Conservation (phyloP, 176 grass and related monocot genomes). For the Avena atlantica region DNA sequence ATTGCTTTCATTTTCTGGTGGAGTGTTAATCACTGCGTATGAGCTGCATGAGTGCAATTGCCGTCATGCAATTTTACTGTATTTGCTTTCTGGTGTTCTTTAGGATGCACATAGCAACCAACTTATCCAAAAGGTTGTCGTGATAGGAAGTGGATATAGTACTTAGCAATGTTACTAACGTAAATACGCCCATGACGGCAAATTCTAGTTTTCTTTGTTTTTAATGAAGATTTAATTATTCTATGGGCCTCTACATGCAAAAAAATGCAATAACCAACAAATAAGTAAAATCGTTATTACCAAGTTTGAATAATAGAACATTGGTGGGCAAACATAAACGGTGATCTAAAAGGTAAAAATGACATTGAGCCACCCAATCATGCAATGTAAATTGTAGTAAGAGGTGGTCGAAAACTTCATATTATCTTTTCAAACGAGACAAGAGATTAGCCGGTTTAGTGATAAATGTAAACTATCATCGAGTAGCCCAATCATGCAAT, state of each 20-base stretch:
- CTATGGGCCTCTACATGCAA: background rate
- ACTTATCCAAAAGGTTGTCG: too few relatives aligned
- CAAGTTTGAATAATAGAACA: background rate
- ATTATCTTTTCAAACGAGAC: too few relatives aligned
- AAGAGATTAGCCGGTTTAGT: too few relatives aligned
- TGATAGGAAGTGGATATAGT: too few relatives aligned
- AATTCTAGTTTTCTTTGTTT: background rate
- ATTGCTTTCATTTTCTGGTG: background rate
- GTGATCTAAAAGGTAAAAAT: background rate
- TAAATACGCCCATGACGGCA: background rate
- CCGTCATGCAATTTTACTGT: background rate
- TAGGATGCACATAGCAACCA: background rate
- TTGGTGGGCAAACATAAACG: too few relatives aligned
- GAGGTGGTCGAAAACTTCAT: too few relatives aligned
- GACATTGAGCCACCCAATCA: background rate
- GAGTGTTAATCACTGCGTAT: background rate
- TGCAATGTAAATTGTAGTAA: too few relatives aligned
- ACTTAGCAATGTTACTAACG: background rate
- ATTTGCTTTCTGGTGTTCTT: background rate
- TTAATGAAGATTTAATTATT: background rate
- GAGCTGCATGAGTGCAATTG: constrained; percentile 12
- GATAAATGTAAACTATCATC: too few relatives aligned
- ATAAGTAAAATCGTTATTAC: background rate
- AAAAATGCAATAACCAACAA: background rate
- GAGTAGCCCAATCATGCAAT: too few relatives aligned